These are phyloP conservation scores for Kwoniella pini DNA, from an alignment of 768 basidiomycete species.

Conservation along the genomic window DNA sequence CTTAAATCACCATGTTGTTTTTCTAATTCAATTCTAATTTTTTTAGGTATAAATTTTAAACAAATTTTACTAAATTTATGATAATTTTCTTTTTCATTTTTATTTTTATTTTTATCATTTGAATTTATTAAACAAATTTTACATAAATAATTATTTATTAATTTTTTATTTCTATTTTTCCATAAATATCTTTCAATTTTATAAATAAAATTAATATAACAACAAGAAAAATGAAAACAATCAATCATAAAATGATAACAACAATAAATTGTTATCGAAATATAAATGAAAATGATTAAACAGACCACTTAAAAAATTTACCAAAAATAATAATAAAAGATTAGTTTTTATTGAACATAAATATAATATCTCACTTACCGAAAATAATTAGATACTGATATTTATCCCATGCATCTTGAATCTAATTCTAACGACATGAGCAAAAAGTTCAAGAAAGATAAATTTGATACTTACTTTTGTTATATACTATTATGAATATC, in stretches of 20 bases:
- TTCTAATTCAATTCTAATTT: slow-evolving; percentile 13
- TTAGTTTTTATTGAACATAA: background rate
- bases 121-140: background rate
- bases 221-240: slow-evolving; percentile 14
- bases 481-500: background rate
- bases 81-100: background rate
- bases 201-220: slow-evolving; percentile 12
- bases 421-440: no score
- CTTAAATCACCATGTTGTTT: slow-evolving; percentile 23
- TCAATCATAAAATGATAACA: slow-evolving; percentile 21
- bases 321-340: background rate
- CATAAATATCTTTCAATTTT: slow-evolving; percentile 10
- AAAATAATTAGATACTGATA: slow-evolving; percentile 23
- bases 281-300: slow-evolving; percentile 22
- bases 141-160: slow-evolving; percentile 1
- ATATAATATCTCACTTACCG: slow-evolving; percentile 1
- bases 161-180: background rate
- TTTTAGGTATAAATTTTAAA: slow-evolving; percentile 9
- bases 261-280: slow-evolving; percentile 15
- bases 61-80: slow-evolving; percentile 9
- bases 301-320: slow-evolving; percentile 10
- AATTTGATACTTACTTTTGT: slow-evolving; percentile 17
- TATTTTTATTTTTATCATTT: background rate
- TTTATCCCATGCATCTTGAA: slow-evolving; percentile 16
- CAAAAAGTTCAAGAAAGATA: no score